phyloP scores from a whole-genome alignment of 176 grass and related monocot genomes.

The Paspalum vaginatum region DNA sequence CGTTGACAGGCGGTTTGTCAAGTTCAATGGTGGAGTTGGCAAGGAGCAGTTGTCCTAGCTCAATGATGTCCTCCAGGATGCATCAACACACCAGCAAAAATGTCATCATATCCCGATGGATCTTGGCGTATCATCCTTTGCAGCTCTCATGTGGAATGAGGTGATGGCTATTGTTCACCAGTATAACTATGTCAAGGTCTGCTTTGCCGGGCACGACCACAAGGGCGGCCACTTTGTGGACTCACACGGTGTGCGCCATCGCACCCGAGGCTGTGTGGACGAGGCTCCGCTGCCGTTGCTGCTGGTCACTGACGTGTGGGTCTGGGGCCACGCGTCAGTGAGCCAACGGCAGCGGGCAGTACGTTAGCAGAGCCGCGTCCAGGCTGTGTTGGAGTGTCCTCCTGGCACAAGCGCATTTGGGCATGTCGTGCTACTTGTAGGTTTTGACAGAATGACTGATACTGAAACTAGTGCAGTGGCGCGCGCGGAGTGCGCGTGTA shows the following conservation, averaged over 20 bases:
- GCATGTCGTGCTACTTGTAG: slow-evolving; percentile 67
- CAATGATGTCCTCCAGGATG: slow-evolving; percentile 52
- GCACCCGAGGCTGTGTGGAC: too few species aligned
- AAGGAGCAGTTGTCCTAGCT: slow-evolving; percentile 91
- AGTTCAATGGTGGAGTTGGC: slow-evolving; percentile 83
- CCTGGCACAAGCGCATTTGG: slow-evolving; percentile 74
- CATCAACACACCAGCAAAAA: slow-evolving; percentile 47
- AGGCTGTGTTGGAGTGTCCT: slow-evolving; percentile 91
- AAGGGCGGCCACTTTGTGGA: slow-evolving; percentile 71
- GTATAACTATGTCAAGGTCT: slow-evolving; percentile 79
- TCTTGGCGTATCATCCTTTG: too few species aligned
- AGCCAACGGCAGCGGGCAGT: too few species aligned
- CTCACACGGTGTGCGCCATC: slow-evolving; percentile 73
- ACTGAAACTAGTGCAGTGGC: too few species aligned
- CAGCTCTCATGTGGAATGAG: slow-evolving; percentile 91
- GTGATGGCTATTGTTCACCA: slow-evolving; percentile 71
- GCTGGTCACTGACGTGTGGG: too few species aligned
- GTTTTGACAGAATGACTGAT: slow-evolving; percentile 69
- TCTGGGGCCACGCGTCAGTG: too few species aligned
- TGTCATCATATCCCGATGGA: too few species aligned
- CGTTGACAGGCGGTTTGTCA: slow-evolving; percentile 64
- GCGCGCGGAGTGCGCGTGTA: too few species aligned
- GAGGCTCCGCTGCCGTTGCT: too few species aligned
- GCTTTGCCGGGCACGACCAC: slow-evolving; percentile 90
- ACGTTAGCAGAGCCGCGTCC: too few species aligned